Conservation (phyloP, 179 eudicot genomes). For the Silene noctiflora region DNA sequence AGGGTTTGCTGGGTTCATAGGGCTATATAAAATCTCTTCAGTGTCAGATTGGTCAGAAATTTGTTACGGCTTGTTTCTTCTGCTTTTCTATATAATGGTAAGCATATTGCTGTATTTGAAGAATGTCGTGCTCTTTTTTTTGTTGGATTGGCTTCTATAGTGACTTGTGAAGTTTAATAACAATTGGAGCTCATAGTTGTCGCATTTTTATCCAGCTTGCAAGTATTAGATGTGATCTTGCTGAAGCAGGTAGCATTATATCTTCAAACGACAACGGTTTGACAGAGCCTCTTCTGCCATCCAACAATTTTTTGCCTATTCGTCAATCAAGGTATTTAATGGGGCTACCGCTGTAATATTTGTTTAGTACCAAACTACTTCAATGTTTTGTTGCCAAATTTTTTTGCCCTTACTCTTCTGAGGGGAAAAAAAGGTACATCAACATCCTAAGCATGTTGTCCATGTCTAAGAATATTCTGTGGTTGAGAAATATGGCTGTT, state of each 20-base stretch:
- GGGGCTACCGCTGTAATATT: neutral
- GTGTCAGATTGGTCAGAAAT: constrained; percentile 48
- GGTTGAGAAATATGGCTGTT: neutral
- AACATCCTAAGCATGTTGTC: neutral
- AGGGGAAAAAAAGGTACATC: neutral
- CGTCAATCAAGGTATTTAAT: constrained; percentile 57
- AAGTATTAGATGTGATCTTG: constrained; percentile 58
- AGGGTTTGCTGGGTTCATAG: constrained; percentile 40
- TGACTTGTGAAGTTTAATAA: neutral
- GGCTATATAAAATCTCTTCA: constrained; percentile 50
- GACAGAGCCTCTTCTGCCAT: constrained; percentile 81
- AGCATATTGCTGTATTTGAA: constrained; percentile 16
- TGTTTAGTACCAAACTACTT: neutral
- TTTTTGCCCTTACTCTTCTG: neutral
- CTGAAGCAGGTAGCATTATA: constrained; percentile 69
- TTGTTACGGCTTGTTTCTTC: constrained; percentile 48
- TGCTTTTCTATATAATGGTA: constrained; percentile 56
- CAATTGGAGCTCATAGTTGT: constrained; percentile 7
- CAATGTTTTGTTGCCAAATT: neutral
- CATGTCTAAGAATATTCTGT: constrained; percentile 5
- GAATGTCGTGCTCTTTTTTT: neutral
- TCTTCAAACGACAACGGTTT: constrained; percentile 59
- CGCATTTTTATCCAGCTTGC: constrained; percentile 48
- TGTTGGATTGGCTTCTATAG: neutral
- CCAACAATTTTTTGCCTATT: constrained; percentile 55